phyloP scores from a whole-genome alignment of 2,329 filamentous ascomycete genomes.

The Phaeoacremonium minimum region DNA sequence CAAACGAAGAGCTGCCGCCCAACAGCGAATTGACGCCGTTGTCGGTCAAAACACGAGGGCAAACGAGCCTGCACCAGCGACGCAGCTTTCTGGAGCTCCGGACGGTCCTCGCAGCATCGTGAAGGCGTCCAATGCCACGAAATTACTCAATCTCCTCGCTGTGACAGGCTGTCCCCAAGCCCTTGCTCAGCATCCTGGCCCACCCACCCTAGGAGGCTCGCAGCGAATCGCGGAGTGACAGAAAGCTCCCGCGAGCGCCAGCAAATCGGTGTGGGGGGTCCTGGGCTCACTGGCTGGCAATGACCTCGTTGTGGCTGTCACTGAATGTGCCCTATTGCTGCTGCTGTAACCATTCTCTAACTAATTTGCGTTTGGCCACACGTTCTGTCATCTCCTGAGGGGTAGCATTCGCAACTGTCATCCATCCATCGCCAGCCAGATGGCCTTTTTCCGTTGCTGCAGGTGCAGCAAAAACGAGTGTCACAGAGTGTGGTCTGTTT shows the following conservation, averaged over 20 bases:
- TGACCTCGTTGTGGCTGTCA: too few relatives aligned
- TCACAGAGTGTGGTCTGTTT: too few relatives aligned
- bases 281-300: too few relatives aligned
- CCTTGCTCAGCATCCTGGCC: conserved; percentile 1
- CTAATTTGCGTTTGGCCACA: too few relatives aligned
- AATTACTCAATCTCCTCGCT: conserved; percentile 21
- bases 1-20: neutral
- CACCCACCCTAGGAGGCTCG: conserved; percentile 3
- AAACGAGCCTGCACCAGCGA: too few relatives aligned
- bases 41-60: conserved; percentile 9
- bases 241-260: conserved; percentile 7
- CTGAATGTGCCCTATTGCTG: too few relatives aligned
- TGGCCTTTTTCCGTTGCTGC: too few relatives aligned
- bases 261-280: conserved; percentile 13
- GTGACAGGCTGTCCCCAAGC: conserved; percentile 18
- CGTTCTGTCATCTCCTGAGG: too few relatives aligned
- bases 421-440: too few relatives aligned
- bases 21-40: conserved; percentile 9
- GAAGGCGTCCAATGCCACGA: conserved; percentile 20
- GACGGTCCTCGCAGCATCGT: conserved; percentile 7
- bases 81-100: too few relatives aligned
- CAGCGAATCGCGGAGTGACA: conserved; percentile 20
- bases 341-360: too few relatives aligned
- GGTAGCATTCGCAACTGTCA: neutral
- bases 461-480: too few relatives aligned